phyloP scores from a whole-genome alignment of 2,329 filamentous ascomycete species.

The Rhinocladiella mackenziei region DNA sequence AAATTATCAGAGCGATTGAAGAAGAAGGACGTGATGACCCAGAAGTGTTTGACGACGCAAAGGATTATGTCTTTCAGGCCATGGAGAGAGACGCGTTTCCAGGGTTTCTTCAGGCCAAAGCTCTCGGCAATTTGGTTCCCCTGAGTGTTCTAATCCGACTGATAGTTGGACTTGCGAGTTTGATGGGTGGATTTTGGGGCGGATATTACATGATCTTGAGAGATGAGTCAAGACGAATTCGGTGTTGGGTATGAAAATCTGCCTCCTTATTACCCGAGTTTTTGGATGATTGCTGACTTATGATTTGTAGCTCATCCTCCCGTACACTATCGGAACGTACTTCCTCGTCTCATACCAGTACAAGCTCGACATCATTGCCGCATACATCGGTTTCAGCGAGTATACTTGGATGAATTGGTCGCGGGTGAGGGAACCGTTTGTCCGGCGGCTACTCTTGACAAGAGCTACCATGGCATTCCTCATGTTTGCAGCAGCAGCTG shows the following conservation, averaged over 20 bases:
- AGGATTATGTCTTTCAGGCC: conserved; percentile 98
- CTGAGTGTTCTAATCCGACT: conserved; percentile 81
- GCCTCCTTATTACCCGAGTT: not conserved
- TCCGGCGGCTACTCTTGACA: conserved; percentile 78
- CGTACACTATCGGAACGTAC: conserved; percentile 89
- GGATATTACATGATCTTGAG: conserved; percentile 92
- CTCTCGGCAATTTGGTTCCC: conserved; percentile 90
- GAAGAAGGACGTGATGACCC: conserved; percentile 89
- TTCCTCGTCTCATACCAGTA: conserved; percentile 89
- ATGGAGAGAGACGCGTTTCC: conserved; percentile 99
- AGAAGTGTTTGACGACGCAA: conserved; percentile 93
- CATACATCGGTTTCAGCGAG: conserved; percentile 84
- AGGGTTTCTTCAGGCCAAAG: conserved; percentile 90
- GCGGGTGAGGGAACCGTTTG: conserved; percentile 82
- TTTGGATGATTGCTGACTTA: not conserved
- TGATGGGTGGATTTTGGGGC: conserved; percentile 93
- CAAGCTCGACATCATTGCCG: conserved; percentile 86
- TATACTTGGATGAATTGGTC: conserved; percentile 94
- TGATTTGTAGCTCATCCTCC: conserved; percentile 64
- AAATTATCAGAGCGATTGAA: conserved; percentile 85
- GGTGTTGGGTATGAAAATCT: conserved; percentile 75
- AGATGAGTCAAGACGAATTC: conserved; percentile 65
- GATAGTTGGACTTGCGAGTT: conserved; percentile 75
- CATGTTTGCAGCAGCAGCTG: conserved; percentile 70
- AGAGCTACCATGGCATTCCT: conserved; percentile 76